Evolutionary conservation across 495 filamentous ascomycete genomes (phyloP), one percentile per base, ranked within the genome.

Genomic region (Penicillium goetzii): DNA sequence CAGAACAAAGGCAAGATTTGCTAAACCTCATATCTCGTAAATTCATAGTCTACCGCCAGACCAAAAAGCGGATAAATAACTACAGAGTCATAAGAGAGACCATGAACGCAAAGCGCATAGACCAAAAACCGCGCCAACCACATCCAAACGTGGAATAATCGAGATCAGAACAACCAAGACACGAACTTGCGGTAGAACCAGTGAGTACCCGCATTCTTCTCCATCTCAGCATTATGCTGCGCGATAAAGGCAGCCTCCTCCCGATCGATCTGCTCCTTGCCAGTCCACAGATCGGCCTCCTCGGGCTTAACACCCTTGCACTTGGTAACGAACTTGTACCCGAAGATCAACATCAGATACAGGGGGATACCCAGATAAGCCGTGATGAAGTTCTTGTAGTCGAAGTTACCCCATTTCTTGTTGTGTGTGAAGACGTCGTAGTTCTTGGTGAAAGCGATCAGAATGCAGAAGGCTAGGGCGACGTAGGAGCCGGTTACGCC

Each of bases 301-400:
- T 81, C 65, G 1, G 90, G 84, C 30, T 75, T 72, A 11, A 90
- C 78, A 10, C 82, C 74, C 65, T 85, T 76, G 61, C 71, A 83
- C 64, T 80, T 78, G 50, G 78, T 85, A 45, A 75, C 55, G 53
- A 87, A 43, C 78, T 92, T 93, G 74, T 91, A 90, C 1, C 89
- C 89, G 52, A 86, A 78, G 71, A 92, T 85, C 69, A 92, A 80
- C 56, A 85, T 81, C 3, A 96, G 67, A 68, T 92, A 96, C 15
- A 94, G 76, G 5, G 89, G 89, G 68, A 96, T 93, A 34, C 91
- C 92, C 5, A 93, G 84, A 68, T 95, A 93, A 5, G 86, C 86
- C 0, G 90, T 93, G 73, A 96, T 84, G 75, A 95, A 95, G 67
- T 85, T 89, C 74, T 88, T 87, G 71, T 88, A 87, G 69, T 87